These are phyloP conservation scores for Saturnispora besseyi DNA, from an alignment of 805 yeast species.

Conservation along the genomic window DNA sequence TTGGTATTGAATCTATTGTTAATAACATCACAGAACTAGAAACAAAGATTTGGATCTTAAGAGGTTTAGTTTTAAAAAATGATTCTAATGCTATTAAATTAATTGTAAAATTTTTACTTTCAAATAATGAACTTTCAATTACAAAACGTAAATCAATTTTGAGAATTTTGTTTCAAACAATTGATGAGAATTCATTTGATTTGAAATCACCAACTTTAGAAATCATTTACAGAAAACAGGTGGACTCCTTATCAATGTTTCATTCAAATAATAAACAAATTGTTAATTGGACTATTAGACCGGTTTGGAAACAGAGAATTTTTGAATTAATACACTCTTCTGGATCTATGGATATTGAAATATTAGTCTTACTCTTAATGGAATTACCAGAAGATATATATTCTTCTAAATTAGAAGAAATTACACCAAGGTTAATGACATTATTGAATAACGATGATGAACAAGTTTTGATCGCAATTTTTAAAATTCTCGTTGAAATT, in stretches of 20 bases:
- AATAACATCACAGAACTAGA: background rate
- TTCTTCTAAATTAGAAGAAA: constrained; percentile 2
- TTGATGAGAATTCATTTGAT: constrained; percentile 2
- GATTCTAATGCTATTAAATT: constrained; percentile 6
- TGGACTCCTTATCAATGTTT: background rate
- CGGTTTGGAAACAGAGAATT: constrained; percentile 73
- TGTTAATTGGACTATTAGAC: constrained; percentile 52
- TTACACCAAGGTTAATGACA: constrained; percentile 10
- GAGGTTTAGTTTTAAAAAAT: constrained; percentile 13
- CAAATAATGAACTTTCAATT: background rate
- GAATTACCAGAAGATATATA: constrained; percentile 27
- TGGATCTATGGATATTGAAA: background rate
- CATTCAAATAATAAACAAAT: constrained; percentile 12
- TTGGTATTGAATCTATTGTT: background rate
- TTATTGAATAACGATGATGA: constrained; percentile 7
- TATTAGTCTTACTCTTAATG: constrained; percentile 40
- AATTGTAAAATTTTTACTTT: constrained; percentile 4
- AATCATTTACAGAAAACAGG: background rate
- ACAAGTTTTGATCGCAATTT: constrained; percentile 3
- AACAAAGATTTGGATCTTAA: constrained; percentile 10
- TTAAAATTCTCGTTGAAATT: constrained; percentile 9
- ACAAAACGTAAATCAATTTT: constrained; percentile 6
- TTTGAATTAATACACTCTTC: constrained; percentile 45
- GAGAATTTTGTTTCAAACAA: constrained; percentile 8
- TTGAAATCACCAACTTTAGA: background rate